Evolutionary conservation across 257 asterid species (phyloP).

Genomic region (Oldenlandia corymbosa): DNA sequence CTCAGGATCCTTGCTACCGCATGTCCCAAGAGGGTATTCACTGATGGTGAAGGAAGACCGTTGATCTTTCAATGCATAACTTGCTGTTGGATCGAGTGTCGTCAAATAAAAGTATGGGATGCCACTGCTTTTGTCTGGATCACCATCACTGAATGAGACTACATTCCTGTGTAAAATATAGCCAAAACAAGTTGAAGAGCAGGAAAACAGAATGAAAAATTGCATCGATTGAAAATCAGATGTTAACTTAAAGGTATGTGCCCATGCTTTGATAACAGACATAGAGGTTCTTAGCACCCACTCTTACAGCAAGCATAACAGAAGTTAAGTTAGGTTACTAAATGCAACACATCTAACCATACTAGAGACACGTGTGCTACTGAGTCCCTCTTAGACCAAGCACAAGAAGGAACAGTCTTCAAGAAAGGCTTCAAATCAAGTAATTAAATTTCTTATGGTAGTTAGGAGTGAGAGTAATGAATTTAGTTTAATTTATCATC

Average conservation of each 20-base stretch:
- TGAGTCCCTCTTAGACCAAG: neutral
- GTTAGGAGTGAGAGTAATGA: neutral
- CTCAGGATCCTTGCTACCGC: conserved; percentile 79
- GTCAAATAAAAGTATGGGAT: conserved; percentile 86
- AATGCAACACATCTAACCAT: neutral
- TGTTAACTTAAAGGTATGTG: neutral
- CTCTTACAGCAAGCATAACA: neutral
- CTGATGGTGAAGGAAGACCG: conserved; percentile 75
- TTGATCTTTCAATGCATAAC: conserved; percentile 59
- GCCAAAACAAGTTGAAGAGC: neutral
- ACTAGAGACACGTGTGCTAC: neutral
- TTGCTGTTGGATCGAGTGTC: conserved; percentile 80
- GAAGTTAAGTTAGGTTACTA: neutral
- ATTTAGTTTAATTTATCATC: no score
- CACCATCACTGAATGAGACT: conserved; percentile 85
- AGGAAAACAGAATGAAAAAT: neutral
- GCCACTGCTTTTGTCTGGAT: conserved; percentile 60
- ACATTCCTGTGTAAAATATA: conserved; percentile 57
- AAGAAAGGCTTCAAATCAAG: neutral
- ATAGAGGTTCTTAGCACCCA: neutral
- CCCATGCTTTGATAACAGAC: neutral
- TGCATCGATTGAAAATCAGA: neutral
- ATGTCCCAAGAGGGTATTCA: conserved; percentile 63
- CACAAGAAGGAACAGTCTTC: neutral
- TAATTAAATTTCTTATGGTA: no score